These are phyloP conservation scores for Paracoccidioides brasiliensis DNA, from an alignment of 2,329 filamentous ascomycete species.

Conservation along the genomic window DNA sequence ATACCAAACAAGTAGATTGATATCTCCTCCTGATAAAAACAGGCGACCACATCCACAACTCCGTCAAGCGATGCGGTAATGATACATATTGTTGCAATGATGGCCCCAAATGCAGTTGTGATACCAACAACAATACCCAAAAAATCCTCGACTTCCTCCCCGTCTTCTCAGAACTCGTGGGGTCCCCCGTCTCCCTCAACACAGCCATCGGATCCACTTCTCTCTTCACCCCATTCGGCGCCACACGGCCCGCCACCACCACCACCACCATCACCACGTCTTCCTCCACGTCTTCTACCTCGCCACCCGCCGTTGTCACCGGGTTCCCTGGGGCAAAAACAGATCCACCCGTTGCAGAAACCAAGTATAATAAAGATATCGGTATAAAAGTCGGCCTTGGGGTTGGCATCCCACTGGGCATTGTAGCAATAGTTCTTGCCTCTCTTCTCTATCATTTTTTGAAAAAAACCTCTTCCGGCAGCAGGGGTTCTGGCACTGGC, in stretches of 20 bases:
- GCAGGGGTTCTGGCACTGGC: neutral
- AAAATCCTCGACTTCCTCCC: conserved; percentile 3
- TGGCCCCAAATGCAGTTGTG: conserved; percentile 1
- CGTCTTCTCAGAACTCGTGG: neutral
- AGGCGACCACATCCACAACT: conserved; percentile 5
- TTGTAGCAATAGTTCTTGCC: neutral
- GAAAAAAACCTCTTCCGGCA: neutral
- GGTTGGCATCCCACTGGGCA: conserved; percentile 3
- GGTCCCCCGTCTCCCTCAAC: neutral
- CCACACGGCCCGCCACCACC: neutral
- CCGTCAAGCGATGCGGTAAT: neutral
- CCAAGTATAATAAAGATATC: neutral
- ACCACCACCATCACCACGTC: neutral
- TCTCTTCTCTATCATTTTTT: neutral
- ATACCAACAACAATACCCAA: neutral
- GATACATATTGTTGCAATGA: conserved; percentile 5
- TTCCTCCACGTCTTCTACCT: neutral
- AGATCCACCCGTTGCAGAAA: neutral
- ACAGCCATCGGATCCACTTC: neutral
- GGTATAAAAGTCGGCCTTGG: conserved; percentile 3
- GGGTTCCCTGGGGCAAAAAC: neutral
- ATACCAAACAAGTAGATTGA: too few species aligned
- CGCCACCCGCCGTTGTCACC: neutral
- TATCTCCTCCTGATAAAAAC: neutral
- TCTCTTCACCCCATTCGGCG: conserved; percentile 1